Conservation (phyloP, 805 yeast genomes). For the Candida nonsorbophila region DNA sequence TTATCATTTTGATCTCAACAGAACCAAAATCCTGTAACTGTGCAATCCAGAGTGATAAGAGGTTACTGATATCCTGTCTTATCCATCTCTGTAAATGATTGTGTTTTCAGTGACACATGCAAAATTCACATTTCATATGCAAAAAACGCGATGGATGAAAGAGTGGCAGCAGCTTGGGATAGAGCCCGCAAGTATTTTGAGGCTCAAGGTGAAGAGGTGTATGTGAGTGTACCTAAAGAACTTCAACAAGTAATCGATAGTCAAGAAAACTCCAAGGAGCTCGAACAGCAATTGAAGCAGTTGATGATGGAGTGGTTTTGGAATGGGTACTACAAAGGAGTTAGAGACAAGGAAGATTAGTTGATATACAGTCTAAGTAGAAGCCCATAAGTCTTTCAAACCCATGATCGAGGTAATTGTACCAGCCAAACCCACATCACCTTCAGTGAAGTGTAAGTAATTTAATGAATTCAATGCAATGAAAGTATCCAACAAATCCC, state of each 20-base stretch:
- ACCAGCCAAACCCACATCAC: slow-evolving; percentile 81
- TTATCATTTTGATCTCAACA: too few relatives aligned
- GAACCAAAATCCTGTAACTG: too few relatives aligned
- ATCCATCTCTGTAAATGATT: too few relatives aligned
- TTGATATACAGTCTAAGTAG: slow-evolving; percentile 19
- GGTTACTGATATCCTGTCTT: too few relatives aligned
- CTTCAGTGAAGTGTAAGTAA: slow-evolving; percentile 62
- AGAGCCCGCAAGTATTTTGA: too few relatives aligned
- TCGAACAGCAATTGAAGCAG: slow-evolving; percentile 18
- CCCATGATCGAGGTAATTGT: slow-evolving; percentile 76
- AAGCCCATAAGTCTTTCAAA: slow-evolving; percentile 63
- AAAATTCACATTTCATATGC: too few relatives aligned
- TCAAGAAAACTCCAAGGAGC: slow-evolving; percentile 8
- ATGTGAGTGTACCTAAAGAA: too few relatives aligned
- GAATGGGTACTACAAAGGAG: slow-evolving; percentile 27
- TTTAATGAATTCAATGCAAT: slow-evolving; percentile 70
- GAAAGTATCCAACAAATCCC: slow-evolving; percentile 72
- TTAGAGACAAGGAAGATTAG: slow-evolving; percentile 3
- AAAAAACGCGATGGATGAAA: too few relatives aligned
- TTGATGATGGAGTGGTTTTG: slow-evolving; percentile 25
- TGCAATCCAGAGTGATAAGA: too few relatives aligned
- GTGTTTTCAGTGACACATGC: too few relatives aligned
- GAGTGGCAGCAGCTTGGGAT: too few relatives aligned
- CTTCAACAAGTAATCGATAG: slow-evolving; percentile 15
- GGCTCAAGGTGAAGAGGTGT: too few relatives aligned